Percentiles rank a stretch among this genome's conserved stretches.
phyloP scores from a whole-genome alignment of 2,329 filamentous ascomycete genomes.

The Aspergillus proliferans region DNA sequence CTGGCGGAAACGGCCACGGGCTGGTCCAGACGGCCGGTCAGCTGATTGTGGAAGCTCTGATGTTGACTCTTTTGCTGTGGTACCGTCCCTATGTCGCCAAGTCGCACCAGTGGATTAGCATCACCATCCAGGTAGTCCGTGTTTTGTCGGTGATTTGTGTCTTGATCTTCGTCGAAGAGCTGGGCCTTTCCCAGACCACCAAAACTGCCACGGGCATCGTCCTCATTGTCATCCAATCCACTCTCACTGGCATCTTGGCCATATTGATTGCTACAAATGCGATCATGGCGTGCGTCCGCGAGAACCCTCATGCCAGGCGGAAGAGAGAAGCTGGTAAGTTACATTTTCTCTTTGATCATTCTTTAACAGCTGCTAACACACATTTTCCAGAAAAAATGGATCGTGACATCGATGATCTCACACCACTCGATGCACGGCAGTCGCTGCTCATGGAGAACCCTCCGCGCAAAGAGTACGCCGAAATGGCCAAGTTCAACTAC shows the following conservation, averaged over 20 bases:
- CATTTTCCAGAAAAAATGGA: constrained; percentile 61
- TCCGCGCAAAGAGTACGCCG: constrained; percentile 28
- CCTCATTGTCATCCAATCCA: constrained; percentile 83
- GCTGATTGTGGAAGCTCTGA: constrained; percentile 70
- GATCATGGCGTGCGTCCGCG: constrained; percentile 70
- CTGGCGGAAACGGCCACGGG: constrained; percentile 77
- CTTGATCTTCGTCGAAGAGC: constrained; percentile 86
- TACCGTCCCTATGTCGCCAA: constrained; percentile 78
- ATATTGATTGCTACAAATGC: constrained; percentile 87
- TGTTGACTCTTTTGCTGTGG: constrained; percentile 77
- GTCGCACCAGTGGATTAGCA: constrained; percentile 88
- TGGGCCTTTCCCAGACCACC: constrained; percentile 82
- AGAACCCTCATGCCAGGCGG: constrained; percentile 84
- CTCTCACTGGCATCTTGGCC: constrained; percentile 73
- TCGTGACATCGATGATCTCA: constrained; percentile 74
- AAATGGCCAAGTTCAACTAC: constrained; percentile 38
- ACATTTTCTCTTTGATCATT: neutral
- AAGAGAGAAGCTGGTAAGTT: constrained; percentile 82
- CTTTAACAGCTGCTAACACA: constrained; percentile 15
- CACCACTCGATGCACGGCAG: constrained; percentile 70
- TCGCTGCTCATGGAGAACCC: constrained; percentile 62
- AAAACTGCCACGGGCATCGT: constrained; percentile 92
- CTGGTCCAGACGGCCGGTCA: constrained; percentile 73
- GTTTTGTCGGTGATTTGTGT: constrained; percentile 85
- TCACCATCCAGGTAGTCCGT: constrained; percentile 80